These are phyloP conservation scores for Microsporum canis DNA, from an alignment of 2,329 filamentous ascomycete genomes.

Conservation along the genomic window DNA sequence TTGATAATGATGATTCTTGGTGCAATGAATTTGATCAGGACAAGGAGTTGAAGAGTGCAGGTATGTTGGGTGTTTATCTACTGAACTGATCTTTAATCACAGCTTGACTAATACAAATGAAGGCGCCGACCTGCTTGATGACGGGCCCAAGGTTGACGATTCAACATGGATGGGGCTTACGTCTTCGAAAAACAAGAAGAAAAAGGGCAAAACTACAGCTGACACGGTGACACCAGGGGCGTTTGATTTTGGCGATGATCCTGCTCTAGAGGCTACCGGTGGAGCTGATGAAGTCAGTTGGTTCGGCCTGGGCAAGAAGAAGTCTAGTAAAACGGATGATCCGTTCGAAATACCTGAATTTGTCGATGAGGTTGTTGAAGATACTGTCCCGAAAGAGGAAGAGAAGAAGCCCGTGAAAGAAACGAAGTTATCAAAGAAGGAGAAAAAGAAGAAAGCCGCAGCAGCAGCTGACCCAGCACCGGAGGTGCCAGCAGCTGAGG, in stretches of 20 bases:
- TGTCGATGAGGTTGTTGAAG: background rate
- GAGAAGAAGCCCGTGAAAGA: slow-evolving; percentile 3
- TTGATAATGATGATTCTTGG: background rate
- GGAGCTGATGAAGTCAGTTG: background rate
- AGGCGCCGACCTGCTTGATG: background rate
- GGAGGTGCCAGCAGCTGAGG: slow-evolving; percentile 22
- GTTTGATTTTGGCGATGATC: background rate
- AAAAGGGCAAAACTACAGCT: background rate
- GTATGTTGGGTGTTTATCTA: background rate
- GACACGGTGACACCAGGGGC: background rate
- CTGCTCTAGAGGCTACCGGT: background rate
- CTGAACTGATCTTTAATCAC: background rate
- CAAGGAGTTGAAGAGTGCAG: background rate
- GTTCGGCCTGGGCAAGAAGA: background rate
- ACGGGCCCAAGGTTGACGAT: background rate
- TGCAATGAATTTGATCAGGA: background rate
- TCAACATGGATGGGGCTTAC: background rate
- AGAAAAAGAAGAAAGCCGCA: slow-evolving; percentile 14
- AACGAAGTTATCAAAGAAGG: slow-evolving; percentile 21
- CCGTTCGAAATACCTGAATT: background rate
- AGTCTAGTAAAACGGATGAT: background rate
- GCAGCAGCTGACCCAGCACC: slow-evolving; percentile 22
- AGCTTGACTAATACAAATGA: background rate
- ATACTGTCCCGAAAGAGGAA: background rate
- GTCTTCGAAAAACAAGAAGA: slow-evolving; percentile 1